Conservation (phyloP, 2,329 filamentous ascomycete species). For the Alternaria gansuensis region DNA sequence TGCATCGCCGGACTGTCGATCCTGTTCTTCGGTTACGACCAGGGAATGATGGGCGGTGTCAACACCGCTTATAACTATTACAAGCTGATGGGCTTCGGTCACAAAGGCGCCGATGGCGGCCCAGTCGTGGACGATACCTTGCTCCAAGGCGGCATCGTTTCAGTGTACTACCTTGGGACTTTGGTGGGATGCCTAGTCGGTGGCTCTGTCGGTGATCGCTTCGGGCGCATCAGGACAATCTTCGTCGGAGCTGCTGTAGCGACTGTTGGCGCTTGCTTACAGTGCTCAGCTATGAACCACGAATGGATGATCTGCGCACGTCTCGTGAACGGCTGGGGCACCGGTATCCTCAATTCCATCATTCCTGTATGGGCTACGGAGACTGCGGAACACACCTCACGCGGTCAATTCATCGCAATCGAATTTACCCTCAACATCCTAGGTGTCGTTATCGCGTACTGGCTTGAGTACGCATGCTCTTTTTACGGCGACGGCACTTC, state of each 20-base stretch:
- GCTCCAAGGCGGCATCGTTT: slow-evolving; percentile 48
- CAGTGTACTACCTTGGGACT: slow-evolving; percentile 45
- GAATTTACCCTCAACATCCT: slow-evolving; percentile 79
- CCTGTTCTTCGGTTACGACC: slow-evolving; percentile 48
- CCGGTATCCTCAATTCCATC: slow-evolving; percentile 74
- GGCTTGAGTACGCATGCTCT: slow-evolving; percentile 63
- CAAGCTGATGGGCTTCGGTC: slow-evolving; percentile 43
- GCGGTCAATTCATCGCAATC: slow-evolving; percentile 74
- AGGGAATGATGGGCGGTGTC: slow-evolving; percentile 49
- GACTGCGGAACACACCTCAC: slow-evolving; percentile 71
- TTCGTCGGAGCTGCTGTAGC: slow-evolving; percentile 39
- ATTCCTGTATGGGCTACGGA: slow-evolving; percentile 77
- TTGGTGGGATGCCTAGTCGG: slow-evolving; percentile 39
- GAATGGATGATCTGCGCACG: slow-evolving; percentile 66
- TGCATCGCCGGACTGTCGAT: slow-evolving; percentile 45
- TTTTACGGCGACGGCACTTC: slow-evolving; percentile 68
- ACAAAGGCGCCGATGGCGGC: slow-evolving; percentile 36
- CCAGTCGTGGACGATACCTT: slow-evolving; percentile 38
- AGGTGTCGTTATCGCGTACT: slow-evolving; percentile 70
- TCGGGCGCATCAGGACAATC: slow-evolving; percentile 43
- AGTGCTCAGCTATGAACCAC: slow-evolving; percentile 71
- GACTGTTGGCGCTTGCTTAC: slow-evolving; percentile 65
- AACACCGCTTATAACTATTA: slow-evolving; percentile 47
- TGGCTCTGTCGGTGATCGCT: slow-evolving; percentile 38
- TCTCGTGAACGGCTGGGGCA: slow-evolving; percentile 71